Evolutionary conservation across 805 yeast species (phyloP).

Genomic region (Monosporozyma unispora): DNA sequence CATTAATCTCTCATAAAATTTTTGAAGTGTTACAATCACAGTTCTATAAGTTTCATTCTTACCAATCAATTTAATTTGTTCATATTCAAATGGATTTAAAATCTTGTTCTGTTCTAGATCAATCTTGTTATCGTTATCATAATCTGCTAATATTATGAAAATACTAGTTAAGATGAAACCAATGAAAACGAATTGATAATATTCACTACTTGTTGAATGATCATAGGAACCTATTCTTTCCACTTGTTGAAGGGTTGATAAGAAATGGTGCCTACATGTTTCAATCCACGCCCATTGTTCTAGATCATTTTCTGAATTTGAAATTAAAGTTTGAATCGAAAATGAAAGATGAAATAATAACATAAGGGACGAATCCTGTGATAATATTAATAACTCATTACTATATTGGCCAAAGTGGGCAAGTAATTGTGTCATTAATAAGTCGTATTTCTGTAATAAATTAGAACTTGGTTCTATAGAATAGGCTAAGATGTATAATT

Average conservation of each 20-base stretch:
- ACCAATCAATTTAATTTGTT: slow-evolving; percentile 19
- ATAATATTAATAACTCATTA: slow-evolving; percentile 11
- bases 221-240: slow-evolving; percentile 11
- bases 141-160: slow-evolving; percentile 8
- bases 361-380: slow-evolving; percentile 19
- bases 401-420: background rate
- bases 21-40: slow-evolving; percentile 9
- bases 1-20: slow-evolving; percentile 12
- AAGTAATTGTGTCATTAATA: background rate
- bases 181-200: slow-evolving; percentile 17
- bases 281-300: slow-evolving; percentile 1
- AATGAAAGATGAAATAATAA: slow-evolving; percentile 14
- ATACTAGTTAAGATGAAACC: slow-evolving; percentile 21
- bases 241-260: slow-evolving; percentile 14
- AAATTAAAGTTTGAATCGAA: slow-evolving; percentile 10
- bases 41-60: background rate
- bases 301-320: background rate
- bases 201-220: slow-evolving; percentile 3
- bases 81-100: slow-evolving; percentile 26
- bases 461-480: background rate
- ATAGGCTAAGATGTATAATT: background rate
- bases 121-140: slow-evolving; percentile 4
- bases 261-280: slow-evolving; percentile 12
- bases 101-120: background rate
- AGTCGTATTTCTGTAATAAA: background rate